phyloP scores from a whole-genome alignment of 1,284 basidiomycete species.

The Dichomitus squalens region DNA sequence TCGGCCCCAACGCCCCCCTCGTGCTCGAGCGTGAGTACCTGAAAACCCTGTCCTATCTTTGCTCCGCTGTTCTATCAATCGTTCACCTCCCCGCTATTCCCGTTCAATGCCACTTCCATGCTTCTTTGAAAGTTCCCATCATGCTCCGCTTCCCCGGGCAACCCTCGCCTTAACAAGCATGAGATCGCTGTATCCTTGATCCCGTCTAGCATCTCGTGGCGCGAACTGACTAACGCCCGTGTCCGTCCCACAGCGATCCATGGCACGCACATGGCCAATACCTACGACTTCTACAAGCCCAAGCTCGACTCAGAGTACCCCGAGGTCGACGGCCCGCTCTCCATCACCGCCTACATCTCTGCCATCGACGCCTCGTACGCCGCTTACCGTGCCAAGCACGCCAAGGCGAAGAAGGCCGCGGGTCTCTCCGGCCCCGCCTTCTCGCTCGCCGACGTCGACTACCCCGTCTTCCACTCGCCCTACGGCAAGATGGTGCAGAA shows the following conservation, averaged over 20 bases:
- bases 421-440: constrained; percentile 45
- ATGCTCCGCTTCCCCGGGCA: background rate
- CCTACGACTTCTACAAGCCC: constrained; percentile 98
- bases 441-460: constrained; percentile 85
- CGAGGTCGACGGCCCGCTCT: constrained; percentile 96
- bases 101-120: background rate
- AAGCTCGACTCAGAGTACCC: constrained; percentile 93
- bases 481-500: constrained; percentile 99
- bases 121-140: background rate
- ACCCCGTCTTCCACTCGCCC: constrained; percentile 90
- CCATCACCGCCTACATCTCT: constrained; percentile 93
- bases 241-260: constrained; percentile 75
- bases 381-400: constrained; percentile 84
- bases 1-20: constrained; percentile 95
- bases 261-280: constrained; percentile 97
- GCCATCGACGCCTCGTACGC: constrained; percentile 92
- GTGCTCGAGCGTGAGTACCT: constrained; percentile 89
- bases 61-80: background rate
- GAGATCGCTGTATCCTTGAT: background rate
- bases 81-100: background rate
- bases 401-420: constrained; percentile 61
- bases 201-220: constrained; percentile 1
- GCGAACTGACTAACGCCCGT: constrained; percentile 1
- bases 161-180: background rate
- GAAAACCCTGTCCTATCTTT: too few relatives aligned